Percentiles rank a stretch among this genome's conserved stretches.
These are phyloP conservation scores for Cyphellophora europaea DNA, from an alignment of 2,329 filamentous ascomycete species.

Conservation along the genomic window DNA sequence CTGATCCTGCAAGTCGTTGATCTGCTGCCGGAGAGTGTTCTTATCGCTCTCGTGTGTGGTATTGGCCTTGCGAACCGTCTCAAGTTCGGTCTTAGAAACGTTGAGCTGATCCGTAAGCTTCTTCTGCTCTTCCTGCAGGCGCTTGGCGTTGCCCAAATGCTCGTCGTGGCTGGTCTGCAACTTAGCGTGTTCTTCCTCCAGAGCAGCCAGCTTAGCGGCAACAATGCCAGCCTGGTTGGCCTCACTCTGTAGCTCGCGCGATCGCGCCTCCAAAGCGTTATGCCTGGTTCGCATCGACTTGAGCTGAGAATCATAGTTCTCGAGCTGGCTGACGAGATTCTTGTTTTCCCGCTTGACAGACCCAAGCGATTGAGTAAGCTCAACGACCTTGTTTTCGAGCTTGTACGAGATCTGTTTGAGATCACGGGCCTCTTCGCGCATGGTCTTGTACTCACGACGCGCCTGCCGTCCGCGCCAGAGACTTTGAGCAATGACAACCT, in stretches of 20 bases:
- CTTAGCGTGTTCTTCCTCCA: conserved; percentile 94
- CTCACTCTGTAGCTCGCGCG: conserved; percentile 90
- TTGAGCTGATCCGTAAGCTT: conserved; percentile 74
- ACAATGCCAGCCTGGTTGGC: conserved; percentile 97
- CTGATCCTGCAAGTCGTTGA: conserved; percentile 84
- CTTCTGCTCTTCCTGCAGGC: conserved; percentile 89
- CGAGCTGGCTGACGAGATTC: conserved; percentile 72
- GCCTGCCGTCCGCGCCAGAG: conserved; percentile 82
- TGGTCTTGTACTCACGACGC: conserved; percentile 74
- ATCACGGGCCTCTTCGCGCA: conserved; percentile 93
- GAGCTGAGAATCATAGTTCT: conserved; percentile 92
- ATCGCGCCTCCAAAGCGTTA: conserved; percentile 77
- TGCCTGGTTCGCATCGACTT: conserved; percentile 92
- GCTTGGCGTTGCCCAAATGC: conserved; percentile 79
- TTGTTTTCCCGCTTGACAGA: conserved; percentile 95
- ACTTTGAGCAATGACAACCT: conserved; percentile 82
- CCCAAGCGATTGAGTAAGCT: conserved; percentile 87
- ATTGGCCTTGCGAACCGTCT: conserved; percentile 65
- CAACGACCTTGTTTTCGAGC: conserved; percentile 98
- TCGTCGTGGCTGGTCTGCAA: conserved; percentile 84
- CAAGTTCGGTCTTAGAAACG: conserved; percentile 69
- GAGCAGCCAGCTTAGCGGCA: conserved; percentile 75
- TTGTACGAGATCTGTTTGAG: conserved; percentile 99
- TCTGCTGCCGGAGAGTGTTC: conserved; percentile 71
- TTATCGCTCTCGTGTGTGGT: conserved; percentile 77